Base-by-base conservation (phyloP, 495 filamentous ascomycete genomes). In the Penicillium coffeae region DNA sequence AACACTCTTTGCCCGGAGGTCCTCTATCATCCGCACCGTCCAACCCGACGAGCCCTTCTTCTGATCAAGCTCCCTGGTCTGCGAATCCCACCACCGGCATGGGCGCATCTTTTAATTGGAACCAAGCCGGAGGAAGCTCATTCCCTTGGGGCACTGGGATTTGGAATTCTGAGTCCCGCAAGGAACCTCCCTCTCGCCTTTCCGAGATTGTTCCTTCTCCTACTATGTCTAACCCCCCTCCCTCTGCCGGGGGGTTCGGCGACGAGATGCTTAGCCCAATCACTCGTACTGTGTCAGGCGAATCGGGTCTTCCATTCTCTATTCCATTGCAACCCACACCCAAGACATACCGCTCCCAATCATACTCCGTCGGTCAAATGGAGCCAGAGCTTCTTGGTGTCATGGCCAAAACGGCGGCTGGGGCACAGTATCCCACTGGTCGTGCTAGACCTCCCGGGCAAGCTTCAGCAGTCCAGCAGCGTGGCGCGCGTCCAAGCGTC, bases 311-410 rank as follows among this genome's bases (percentile, higher is more conserved):
- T 48, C 90, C 90, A 12, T 94, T 96, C 50, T 79, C 88, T 5
- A 95, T 95, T 49, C 91, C 91, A 3, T 73, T 96, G 12, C 88
- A 95, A 51, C 91, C 91, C 3, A 93, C 90, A 0, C 88, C 86
- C 8, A 93, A 95, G 60, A 92, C 87, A 1, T 94, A 94, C 59
- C 86, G 93, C 22, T 98, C 93, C 12, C 89, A 95, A 69, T 98
- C 93, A 4, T 97, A 96, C 64, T 96, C 92, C 1, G 91, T 96
- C 21, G 93, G 93, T 19, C 93, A 98, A 63, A 66, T 88, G 51
- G 90, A 96, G 19, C 78, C 84, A 6, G 89, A 95, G 39, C 64
- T 63, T 30, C 48, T 68, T 48, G 69, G 51, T 25, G 49, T 74
- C 19, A 64, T 70, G 52, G 62, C 79, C 13, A 70, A 70, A 45